Conservation (phyloP, 2,329 filamentous ascomycete genomes). For the Aureobasidium uvarum region DNA sequence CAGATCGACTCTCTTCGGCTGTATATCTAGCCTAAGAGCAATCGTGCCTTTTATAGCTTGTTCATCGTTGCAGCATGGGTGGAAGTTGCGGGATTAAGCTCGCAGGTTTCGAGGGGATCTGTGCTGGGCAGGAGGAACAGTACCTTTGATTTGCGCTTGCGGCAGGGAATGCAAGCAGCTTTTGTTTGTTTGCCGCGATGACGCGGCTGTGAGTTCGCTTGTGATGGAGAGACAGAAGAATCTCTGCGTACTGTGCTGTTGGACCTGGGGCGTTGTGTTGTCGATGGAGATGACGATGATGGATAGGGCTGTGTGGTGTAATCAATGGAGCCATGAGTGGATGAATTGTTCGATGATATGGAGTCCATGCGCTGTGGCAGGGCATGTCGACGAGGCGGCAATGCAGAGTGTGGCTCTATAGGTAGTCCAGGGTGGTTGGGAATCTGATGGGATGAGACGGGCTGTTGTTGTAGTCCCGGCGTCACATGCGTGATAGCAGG, state of each 20-base stretch:
- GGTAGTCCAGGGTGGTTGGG: not conserved
- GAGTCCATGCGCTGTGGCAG: not conserved
- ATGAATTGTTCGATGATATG: not conserved
- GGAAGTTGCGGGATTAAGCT: not conserved
- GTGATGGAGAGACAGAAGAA: not conserved
- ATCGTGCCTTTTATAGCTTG: not conserved
- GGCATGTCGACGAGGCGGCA: not conserved
- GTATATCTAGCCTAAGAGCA: not conserved
- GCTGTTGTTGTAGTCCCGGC: not conserved
- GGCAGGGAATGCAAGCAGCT: conserved; percentile 18
- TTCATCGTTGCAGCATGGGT: not conserved
- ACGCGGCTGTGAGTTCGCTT: not conserved
- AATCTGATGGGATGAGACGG: not conserved
- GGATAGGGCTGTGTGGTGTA: not conserved
- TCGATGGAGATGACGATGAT: not conserved
- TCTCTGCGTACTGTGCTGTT: not conserved
- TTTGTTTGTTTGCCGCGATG: conserved; percentile 10
- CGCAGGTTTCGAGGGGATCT: not conserved
- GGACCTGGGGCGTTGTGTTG: not conserved
- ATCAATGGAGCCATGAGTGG: not conserved
- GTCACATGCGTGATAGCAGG: not conserved
- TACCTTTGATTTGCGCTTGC: conserved; percentile 24
- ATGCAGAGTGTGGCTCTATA: not conserved
- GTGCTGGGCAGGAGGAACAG: not conserved
- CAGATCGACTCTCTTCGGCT: not conserved